These are phyloP conservation scores for Pyrenophora seminiperda DNA, from an alignment of 2,329 filamentous ascomycete genomes.

Conservation along the genomic window DNA sequence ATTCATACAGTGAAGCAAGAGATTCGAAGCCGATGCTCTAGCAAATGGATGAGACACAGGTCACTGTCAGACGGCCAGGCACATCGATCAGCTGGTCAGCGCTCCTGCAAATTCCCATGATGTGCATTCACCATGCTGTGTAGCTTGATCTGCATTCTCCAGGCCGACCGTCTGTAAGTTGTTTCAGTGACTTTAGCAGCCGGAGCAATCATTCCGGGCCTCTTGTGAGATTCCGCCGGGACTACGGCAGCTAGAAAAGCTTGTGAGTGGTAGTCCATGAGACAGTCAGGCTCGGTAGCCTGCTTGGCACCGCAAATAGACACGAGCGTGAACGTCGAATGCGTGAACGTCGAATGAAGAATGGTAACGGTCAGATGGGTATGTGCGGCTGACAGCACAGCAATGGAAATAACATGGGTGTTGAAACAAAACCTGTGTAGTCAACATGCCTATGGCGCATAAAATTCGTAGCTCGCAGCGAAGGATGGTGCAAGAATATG, in stretches of 20 bases:
- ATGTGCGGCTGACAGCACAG: conserved; percentile 14
- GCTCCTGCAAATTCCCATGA: conserved; percentile 15
- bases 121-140: conserved; percentile 13
- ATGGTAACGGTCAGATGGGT: conserved; percentile 4
- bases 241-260: conserved; percentile 4
- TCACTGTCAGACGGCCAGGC: conserved; percentile 15
- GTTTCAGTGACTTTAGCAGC: not conserved
- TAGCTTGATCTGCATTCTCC: conserved; percentile 5
- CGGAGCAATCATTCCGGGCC: not conserved
- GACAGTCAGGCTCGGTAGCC: not conserved
- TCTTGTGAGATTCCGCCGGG: not conserved
- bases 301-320: conserved; percentile 1
- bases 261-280: not conserved
- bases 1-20: not conserved
- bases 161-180: not conserved
- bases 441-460: conserved; percentile 9
- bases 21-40: not conserved
- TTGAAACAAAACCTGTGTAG: not conserved
- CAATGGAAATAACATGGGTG: not conserved
- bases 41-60: not conserved
- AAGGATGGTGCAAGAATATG: conserved; percentile 15
- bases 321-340: not conserved
- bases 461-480: conserved; percentile 3
- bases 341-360: not conserved
- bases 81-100: conserved; percentile 1